Conservation (phyloP, 2,329 filamentous ascomycete species). For the Monilinia polystroma region DNA sequence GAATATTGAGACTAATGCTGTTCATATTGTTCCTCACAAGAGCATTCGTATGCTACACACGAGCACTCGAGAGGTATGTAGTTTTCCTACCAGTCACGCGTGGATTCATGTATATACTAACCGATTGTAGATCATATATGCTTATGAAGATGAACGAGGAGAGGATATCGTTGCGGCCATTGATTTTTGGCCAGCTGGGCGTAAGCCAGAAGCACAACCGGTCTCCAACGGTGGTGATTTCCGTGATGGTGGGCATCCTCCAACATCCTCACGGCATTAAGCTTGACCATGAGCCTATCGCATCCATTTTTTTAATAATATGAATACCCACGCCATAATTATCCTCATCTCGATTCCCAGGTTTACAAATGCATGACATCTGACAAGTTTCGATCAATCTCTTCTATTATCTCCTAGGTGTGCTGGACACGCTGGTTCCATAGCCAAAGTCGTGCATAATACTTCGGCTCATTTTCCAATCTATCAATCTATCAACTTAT, state of each 20-base stretch:
- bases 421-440: conserved; percentile 23
- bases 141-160: conserved; percentile 92
- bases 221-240: conserved; percentile 26
- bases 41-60: conserved; percentile 98
- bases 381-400: conserved; percentile 20
- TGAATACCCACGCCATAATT: conserved; percentile 22
- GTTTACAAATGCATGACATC: conserved; percentile 23
- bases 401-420: conserved; percentile 23
- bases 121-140: conserved; percentile 78
- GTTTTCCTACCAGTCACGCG: neutral
- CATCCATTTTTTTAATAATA: conserved; percentile 19
- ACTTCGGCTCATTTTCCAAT: conserved; percentile 18
- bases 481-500: conserved; percentile 18
- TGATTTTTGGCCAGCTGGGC: conserved; percentile 74
- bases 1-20: conserved; percentile 89
- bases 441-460: conserved; percentile 24
- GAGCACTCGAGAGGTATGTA: conserved; percentile 87
- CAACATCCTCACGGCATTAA: conserved; percentile 36
- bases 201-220: conserved; percentile 36
- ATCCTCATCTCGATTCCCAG: conserved; percentile 18
- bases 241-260: conserved; percentile 29
- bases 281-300: conserved; percentile 9
- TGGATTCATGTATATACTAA: conserved; percentile 29
- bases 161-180: conserved; percentile 92
- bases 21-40: conserved; percentile 94